These are phyloP conservation scores for Fimicolochytrium jonesii DNA, from an alignment of 192 early-diverging fungal genomes.

Conservation along the genomic window DNA sequence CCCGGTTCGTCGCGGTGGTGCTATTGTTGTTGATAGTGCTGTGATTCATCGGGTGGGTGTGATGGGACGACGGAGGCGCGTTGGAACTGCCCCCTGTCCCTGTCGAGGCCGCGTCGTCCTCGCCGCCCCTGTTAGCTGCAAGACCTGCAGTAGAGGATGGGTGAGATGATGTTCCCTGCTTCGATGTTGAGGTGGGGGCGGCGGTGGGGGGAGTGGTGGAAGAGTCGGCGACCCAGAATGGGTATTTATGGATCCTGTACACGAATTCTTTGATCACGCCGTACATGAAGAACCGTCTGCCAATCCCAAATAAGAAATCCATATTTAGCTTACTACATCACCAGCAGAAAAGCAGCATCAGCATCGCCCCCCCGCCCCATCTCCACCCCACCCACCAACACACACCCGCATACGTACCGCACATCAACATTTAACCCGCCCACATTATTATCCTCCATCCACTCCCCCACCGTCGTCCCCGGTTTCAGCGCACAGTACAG, in stretches of 20 bases:
- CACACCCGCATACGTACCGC: constrained; percentile 50
- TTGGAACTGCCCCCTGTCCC: no score
- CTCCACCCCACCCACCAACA: no score
- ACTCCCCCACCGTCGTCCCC: constrained; percentile 74
- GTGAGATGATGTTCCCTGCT: neutral
- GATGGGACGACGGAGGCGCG: no score
- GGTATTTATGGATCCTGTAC: constrained; percentile 88
- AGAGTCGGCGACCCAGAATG: constrained; percentile 39
- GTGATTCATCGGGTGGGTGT: no score
- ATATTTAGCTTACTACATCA: no score
- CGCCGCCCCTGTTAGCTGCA: neutral
- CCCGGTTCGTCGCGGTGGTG: neutral
- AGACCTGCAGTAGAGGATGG: neutral
- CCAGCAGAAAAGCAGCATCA: no score
- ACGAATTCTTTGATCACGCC: constrained; percentile 82
- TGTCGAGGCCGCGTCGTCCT: no score
- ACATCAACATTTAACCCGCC: constrained; percentile 69
- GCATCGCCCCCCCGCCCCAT: no score
- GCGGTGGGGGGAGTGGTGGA: neutral
- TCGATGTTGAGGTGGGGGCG: neutral
- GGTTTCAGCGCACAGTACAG: constrained; percentile 78
- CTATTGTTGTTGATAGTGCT: no score
- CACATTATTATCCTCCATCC: constrained; percentile 76
- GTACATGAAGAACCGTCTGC: constrained; percentile 85
- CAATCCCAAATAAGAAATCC: no score